Base-by-base conservation (phyloP, 2,329 filamentous ascomycete species). In the Diplodia sapinea region DNA sequence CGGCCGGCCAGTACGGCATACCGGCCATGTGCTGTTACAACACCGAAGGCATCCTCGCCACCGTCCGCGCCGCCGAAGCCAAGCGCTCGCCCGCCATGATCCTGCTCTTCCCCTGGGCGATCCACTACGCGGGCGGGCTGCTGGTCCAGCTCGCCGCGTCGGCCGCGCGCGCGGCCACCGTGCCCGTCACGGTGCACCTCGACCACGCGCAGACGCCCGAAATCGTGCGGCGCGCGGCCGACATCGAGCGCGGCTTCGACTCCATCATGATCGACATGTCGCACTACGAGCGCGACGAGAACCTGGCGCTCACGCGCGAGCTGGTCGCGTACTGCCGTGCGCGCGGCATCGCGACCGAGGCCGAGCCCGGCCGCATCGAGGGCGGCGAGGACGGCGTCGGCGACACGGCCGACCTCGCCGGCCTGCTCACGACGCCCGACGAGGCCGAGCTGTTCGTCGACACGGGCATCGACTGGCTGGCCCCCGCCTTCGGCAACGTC, bases 221-320 rank as follows among this genome's bases (percentile, higher is more conserved):
- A 70, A 86, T 88, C 38, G 87, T 89, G 70, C 84, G 85, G 17
- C 81, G 80, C 4, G 88, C 88, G 0, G 88, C 87, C 0, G 83
- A 88, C 71, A 71, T 78, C 36, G 8, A 4, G 61, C 74, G 77
- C 52, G 74, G 74, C 20, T 91, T 90, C 74, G 89, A 91, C 77
- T 85, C 83, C 73, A 91, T 91, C 76, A 91, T 91, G 89, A 87
- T 92, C 0, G 90, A 92, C 77, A 92, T 92, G 89, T 87, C 84
- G 68, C 89, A 92, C 74, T 87, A 90, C 73, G 88, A 90, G 73
- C 88, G 88, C 72, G 88, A 85, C 65, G 89, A 91, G 79, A 92
- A 92, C 74, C 80, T 93, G 47, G 80, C 83, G 2, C 83, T 86
- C 74, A 92, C 89, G 23, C 81, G 81, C 62, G 87, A 90, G 71